Conservation (phyloP, 805 yeast genomes). For the Schizosaccharomyces cryophilus region DNA sequence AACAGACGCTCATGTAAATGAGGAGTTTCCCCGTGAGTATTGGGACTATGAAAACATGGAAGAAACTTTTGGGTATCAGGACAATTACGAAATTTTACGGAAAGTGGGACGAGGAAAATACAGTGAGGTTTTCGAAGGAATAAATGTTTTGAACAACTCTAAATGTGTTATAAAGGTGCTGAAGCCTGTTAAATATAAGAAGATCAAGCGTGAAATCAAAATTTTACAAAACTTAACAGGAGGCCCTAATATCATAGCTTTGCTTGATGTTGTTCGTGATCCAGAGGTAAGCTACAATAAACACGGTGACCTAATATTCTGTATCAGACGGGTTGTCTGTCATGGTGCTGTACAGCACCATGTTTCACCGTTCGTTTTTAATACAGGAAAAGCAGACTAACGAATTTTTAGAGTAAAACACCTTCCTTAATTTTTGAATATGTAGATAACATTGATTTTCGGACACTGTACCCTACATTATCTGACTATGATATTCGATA, state of each 20-base stretch:
- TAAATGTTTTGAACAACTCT: slow-evolving; percentile 35
- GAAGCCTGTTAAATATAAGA: slow-evolving; percentile 81
- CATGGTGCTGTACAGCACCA: too few relatives aligned
- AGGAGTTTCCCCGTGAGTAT: slow-evolving; percentile 40
- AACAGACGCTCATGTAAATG: slow-evolving; percentile 39
- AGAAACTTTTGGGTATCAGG: slow-evolving; percentile 35
- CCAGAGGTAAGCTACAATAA: slow-evolving; percentile 19
- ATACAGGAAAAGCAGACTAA: neutral
- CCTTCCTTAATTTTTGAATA: slow-evolving; percentile 75
- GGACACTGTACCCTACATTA: slow-evolving; percentile 57
- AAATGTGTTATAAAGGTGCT: slow-evolving; percentile 67
- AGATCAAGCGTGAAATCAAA: slow-evolving; percentile 71
- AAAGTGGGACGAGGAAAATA: slow-evolving; percentile 86
- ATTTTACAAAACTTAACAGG: slow-evolving; percentile 64
- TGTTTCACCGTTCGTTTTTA: too few relatives aligned
- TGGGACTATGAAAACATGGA: slow-evolving; percentile 64
- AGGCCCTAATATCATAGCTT: slow-evolving; percentile 57
- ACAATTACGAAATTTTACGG: slow-evolving; percentile 47
- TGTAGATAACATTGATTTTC: slow-evolving; percentile 60
- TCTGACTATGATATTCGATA: slow-evolving; percentile 52
- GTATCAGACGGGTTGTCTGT: too few relatives aligned
- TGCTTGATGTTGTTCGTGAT: slow-evolving; percentile 64
- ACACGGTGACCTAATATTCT: too few relatives aligned
- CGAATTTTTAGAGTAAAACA: slow-evolving; percentile 24
- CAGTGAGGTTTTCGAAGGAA: slow-evolving; percentile 82